Conservation (phyloP, 202 grass and related monocot species). For the Bolboschoenoplectus hybrid region DNA sequence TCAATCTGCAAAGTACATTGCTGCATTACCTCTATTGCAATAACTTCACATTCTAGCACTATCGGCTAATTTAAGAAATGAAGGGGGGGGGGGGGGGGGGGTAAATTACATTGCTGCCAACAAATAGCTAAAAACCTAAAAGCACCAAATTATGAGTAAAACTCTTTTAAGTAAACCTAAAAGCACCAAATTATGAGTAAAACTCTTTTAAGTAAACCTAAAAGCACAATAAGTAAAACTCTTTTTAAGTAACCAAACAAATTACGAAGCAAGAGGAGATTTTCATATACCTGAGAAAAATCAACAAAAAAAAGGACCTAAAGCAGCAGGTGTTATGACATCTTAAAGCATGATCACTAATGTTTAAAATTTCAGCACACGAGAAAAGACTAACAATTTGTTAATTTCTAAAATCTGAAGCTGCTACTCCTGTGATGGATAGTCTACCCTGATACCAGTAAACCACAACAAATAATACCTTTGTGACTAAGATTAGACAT, state of each 20-base stretch:
- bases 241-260: neutral
- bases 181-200: neutral
- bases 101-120: no score
- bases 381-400: neutral
- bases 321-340: neutral
- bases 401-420: neutral
- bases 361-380: neutral
- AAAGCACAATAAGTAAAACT: neutral
- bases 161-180: neutral
- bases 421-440: neutral
- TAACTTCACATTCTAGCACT: no score
- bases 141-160: no score
- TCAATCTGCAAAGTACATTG: no score
- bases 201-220: neutral
- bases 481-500: constrained; percentile 40
- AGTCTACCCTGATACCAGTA: neutral
- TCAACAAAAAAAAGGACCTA: neutral
- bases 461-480: neutral
- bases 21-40: no score
- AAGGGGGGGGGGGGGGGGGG: no score
- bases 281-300: neutral
- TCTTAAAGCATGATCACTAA: neutral
- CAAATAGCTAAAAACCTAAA: no score
- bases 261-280: neutral
- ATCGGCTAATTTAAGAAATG: no score